Evolutionary conservation across 768 basidiomycete species (phyloP).

Genomic region (Russula compacta): DNA sequence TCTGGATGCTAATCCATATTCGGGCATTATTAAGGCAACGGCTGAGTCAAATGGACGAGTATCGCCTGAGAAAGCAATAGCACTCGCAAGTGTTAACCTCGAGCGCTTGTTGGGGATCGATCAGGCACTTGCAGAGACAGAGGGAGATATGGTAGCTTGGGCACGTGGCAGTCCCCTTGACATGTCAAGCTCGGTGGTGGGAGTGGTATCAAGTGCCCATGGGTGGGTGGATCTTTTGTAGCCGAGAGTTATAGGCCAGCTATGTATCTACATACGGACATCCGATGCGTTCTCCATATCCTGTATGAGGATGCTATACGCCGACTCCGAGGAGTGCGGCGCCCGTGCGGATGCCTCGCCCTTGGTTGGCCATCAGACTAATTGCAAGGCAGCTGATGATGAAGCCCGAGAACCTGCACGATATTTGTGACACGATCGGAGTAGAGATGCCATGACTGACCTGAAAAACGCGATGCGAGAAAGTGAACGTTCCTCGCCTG

Average conservation of each 20-base stretch:
- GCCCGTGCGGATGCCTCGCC: constrained; percentile 55
- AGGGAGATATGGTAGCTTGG: constrained; percentile 28
- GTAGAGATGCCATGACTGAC: constrained; percentile 29
- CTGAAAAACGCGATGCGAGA: constrained; percentile 84
- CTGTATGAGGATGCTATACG: constrained; percentile 20
- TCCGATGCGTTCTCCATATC: background rate
- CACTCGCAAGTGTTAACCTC: constrained; percentile 34
- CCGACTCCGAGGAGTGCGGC: constrained; percentile 62
- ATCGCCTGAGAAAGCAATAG: constrained; percentile 28
- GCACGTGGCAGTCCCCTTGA: constrained; percentile 29
- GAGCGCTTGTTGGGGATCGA: constrained; percentile 35
- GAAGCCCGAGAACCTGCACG: constrained; percentile 66
- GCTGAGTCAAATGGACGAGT: constrained; percentile 34
- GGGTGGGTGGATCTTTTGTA: constrained; percentile 26
- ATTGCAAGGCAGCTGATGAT: constrained; percentile 75
- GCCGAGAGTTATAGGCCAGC: background rate
- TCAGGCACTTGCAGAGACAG: constrained; percentile 10
- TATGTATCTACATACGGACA: background rate
- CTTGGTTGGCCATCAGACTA: constrained; percentile 62
- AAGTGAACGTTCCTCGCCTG: constrained; percentile 73
- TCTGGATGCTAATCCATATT: background rate
- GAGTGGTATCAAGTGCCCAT: constrained; percentile 27
- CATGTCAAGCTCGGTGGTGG: constrained; percentile 29
- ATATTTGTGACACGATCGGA: background rate
- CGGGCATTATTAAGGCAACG: constrained; percentile 27